A percentile compares a stretch with the other conserved stretches of the same genome.
Conservation (phyloP, 2,329 filamentous ascomycete species). For the Trichoderma breve region DNA sequence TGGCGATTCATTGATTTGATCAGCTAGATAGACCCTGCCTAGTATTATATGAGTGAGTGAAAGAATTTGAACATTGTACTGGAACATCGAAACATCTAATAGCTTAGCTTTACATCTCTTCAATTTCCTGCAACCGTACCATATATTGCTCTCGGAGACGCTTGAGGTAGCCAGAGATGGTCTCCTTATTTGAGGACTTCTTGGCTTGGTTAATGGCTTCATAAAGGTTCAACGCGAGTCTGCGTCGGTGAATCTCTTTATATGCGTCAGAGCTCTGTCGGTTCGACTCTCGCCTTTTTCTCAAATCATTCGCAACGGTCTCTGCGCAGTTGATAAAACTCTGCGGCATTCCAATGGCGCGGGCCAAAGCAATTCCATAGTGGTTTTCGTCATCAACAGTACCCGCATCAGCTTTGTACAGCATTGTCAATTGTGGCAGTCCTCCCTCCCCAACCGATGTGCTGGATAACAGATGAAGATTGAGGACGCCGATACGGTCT, state of each 20-base stretch:
- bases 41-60: not conserved
- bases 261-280: conserved; percentile 58
- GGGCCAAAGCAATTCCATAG: conserved; percentile 83
- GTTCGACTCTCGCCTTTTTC: conserved; percentile 54
- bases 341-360: conserved; percentile 68
- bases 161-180: conserved; percentile 45
- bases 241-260: conserved; percentile 62
- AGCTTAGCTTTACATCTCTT: conserved; percentile 31
- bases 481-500: conserved; percentile 75
- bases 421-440: conserved; percentile 70
- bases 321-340: conserved; percentile 67
- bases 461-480: conserved; percentile 75
- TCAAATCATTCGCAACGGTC: conserved; percentile 61
- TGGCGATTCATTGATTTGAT: not conserved
- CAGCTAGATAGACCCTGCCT: not conserved
- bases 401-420: conserved; percentile 78
- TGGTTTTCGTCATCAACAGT: conserved; percentile 62
- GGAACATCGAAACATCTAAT: not conserved
- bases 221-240: conserved; percentile 68
- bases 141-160: conserved; percentile 69
- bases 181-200: conserved; percentile 59
- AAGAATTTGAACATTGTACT: not conserved
- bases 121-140: conserved; percentile 65
- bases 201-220: conserved; percentile 70
- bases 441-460: conserved; percentile 51